Percentiles rank a stretch among this genome's conserved stretches.
phyloP scores from a whole-genome alignment of 1,284 basidiomycete species.

The Tranzscheliella williamsii region DNA sequence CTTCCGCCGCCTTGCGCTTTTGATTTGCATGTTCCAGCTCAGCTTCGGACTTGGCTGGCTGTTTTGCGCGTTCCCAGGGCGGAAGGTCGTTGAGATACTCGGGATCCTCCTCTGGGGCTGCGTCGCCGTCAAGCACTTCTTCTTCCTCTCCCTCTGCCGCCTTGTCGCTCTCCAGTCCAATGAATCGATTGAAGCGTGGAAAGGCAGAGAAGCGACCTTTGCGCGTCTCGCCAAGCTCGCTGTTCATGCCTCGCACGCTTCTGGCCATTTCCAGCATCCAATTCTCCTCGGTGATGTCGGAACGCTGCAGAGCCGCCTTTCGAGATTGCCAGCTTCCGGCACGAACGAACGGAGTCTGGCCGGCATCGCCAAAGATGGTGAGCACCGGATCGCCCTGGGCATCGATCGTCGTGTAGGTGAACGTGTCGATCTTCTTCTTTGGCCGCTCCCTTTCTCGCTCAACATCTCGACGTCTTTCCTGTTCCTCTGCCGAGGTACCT shows the following conservation, averaged over 20 bases:
- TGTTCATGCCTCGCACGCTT: conserved; percentile 55
- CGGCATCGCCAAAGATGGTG: conserved; percentile 57
- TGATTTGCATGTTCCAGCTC: conserved; percentile 16
- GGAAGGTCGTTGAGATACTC: conserved; percentile 44
- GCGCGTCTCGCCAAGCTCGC: conserved; percentile 50
- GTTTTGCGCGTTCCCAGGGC: conserved; percentile 45
- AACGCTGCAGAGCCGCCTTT: conserved; percentile 36
- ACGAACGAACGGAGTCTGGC: conserved; percentile 52
- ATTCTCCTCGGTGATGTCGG: conserved; percentile 56
- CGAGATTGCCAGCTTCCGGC: conserved; percentile 45
- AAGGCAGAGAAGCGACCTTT: conserved; percentile 43
- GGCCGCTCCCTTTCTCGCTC: conserved; percentile 45
- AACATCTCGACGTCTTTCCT: conserved; percentile 42
- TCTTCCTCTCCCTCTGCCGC: conserved; percentile 11
- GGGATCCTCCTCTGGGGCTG: conserved; percentile 35
- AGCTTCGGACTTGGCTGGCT: conserved; percentile 5
- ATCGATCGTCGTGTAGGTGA: conserved; percentile 44
- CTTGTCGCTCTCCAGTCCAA: conserved; percentile 11
- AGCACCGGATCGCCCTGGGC: conserved; percentile 50
- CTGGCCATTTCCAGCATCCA: conserved; percentile 59
- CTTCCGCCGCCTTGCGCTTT: conserved; percentile 14
- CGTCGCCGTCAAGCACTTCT: conserved; percentile 21
- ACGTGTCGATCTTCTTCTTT: conserved; percentile 46
- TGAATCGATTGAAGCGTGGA: conserved; percentile 33
- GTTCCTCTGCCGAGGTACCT: conserved; percentile 42